Evolutionary conservation across 2,329 filamentous ascomycete species (phyloP), one percentile per base, ranked within the genome.

Genomic region (Sphaceloma murrayae): DNA sequence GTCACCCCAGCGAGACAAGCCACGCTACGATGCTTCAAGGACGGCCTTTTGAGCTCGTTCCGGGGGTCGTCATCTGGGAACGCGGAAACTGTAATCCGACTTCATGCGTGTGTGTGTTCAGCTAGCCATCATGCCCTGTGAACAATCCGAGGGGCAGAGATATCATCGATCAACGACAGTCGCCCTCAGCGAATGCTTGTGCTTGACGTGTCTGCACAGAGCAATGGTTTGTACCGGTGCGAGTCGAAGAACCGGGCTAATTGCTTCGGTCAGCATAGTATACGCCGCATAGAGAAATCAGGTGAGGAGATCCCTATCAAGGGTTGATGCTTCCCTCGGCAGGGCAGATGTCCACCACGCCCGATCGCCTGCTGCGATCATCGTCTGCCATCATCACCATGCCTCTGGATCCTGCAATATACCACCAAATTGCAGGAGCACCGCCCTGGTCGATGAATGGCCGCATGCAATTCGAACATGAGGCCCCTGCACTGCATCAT

Each of bases 381-480:
- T 40, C 36, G 30, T 40, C 3, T 40, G 14, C 36, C 8, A 17
- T 14, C 36, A 40, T 40, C 36, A 40, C 36, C n/a, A 29, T 29
- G 22, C 36, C 17, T 19, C 7, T 22, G 36, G 11, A 19, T 9
- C 17, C 36, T 17, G 36, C 24, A 40, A 40, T 40, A 40, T 40
- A n/a, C n/a, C 36, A 26, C n/a, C 36, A 40, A 22, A 40, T 40
- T 40, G 36, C 36, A 40, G 36, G 36, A 40, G 36, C 36, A 26
- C 36, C 36, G 24, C 24, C n/a, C 30, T 16, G 8, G 36, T 40
- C 30, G 36, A 40, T 26, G 30, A 40, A 40, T 40, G 18, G 22
- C 24, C 14, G 18, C 8, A 40, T 40, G 16, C 36, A 26, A 10
- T 29, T 29, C 8, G 36, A 27, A 22, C 36, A 40, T 40, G 36